phyloP scores from a whole-genome alignment of 2,329 filamentous ascomycete species.

The Bimuria novae-zelandiae region DNA sequence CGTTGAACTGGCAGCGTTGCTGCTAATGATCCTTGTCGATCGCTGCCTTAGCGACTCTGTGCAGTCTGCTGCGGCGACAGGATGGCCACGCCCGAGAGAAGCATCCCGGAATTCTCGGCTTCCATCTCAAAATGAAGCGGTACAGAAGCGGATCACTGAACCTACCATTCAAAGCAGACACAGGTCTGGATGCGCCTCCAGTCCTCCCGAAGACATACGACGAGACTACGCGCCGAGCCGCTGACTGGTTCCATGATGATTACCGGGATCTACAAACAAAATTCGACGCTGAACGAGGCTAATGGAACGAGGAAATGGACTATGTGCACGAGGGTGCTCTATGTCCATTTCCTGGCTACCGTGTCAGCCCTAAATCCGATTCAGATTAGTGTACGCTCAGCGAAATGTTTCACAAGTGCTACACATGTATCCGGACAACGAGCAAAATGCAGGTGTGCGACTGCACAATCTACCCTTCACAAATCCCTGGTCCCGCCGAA shows the following conservation, averaged over 20 bases:
- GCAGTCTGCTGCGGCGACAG: too few relatives aligned
- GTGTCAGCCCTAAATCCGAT: not conserved
- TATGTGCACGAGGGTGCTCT: not conserved
- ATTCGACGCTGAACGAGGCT: not conserved
- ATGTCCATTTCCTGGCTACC: not conserved
- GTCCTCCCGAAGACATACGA: not conserved
- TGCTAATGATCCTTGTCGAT: too few relatives aligned
- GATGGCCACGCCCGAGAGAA: too few relatives aligned
- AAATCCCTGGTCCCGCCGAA: not conserved
- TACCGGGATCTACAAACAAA: not conserved
- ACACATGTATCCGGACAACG: not conserved
- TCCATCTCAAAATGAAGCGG: too few relatives aligned
- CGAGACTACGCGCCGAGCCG: conserved; percentile 1
- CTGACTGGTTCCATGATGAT: conserved; percentile 3
- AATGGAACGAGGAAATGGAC: conserved; percentile 2
- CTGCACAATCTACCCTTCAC: not conserved
- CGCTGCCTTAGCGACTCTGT: too few relatives aligned
- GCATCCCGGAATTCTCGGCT: too few relatives aligned
- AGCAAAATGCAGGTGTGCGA: not conserved
- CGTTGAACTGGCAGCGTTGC: too few relatives aligned
- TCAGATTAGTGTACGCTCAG: not conserved
- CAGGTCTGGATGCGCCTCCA: not conserved
- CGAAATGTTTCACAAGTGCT: not conserved
- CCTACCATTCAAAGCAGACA: not conserved
- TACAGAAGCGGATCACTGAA: too few relatives aligned